Base-by-base conservation (phyloP, 1,284 basidiomycete species). In the Pyrrhoderma noxium region DNA sequence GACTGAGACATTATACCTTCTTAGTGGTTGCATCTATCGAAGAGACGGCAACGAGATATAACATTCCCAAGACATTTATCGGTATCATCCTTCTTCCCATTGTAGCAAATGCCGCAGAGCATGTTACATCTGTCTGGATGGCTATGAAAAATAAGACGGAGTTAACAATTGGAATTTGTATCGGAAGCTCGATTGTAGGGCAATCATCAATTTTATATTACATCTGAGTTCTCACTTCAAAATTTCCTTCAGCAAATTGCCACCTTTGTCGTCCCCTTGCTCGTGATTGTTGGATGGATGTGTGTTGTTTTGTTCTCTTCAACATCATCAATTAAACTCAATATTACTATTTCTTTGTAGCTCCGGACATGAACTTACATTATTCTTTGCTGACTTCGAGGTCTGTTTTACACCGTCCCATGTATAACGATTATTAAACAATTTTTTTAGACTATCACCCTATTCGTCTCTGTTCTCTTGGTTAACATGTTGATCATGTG, bases 41-140 rank as follows among this genome's bases (percentile, higher is more conserved):
- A 64, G 89, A 93, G 65, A 90, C 89, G 21, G 89, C 91, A 1
- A 70, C 79, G 18, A 72, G 83, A 46, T 93, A 88, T 65, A 65
- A 77, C 55, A 87, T 96, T 49, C 88, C 93, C 1, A 91, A 92
- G 65, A 64, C 82, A 3, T 88, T 90, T 67, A 89, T 89, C 57
- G 87, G 86, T 62, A 64, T 87, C 23, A 83, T 89, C 55, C 69
- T 88, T 34, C 66, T 88, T 7, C 85, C 85, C 3, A 79, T 89
- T 47, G 85, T 87, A 41, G 82, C 82, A 64, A 89, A 89, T 62
- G 83, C 87, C 9, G 88, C 89, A 14, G 90, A 87, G 61, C 83
- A 86, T 59, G 79, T 83, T 35, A 93, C 89, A 0, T 82, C 86
- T 5, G 79, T 94, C 2, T 92, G 88, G 85, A 94, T 94, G 91